phyloP scores from a whole-genome alignment of 371 early-diverging fungal genomes.

The Phascolomyces articulosus region DNA sequence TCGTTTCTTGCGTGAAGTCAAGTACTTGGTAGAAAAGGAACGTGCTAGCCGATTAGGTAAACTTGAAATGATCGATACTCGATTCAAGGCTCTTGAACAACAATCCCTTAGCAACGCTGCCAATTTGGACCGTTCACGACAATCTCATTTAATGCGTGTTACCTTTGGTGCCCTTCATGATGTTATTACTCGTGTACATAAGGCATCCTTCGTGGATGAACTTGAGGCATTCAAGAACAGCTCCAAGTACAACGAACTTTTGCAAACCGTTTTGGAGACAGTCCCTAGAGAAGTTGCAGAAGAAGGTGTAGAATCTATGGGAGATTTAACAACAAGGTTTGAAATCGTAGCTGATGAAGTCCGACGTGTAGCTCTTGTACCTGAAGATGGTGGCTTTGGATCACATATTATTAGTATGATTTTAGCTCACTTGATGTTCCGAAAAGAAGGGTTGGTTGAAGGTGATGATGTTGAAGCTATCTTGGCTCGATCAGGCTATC shows the following conservation, averaged over 20 bases:
- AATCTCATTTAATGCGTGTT: conserved; percentile 51
- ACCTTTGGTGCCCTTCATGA: conserved; percentile 54
- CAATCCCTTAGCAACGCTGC: conserved; percentile 60
- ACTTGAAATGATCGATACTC: conserved; percentile 76
- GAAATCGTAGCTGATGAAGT: conserved; percentile 65
- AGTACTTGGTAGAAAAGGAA: conserved; percentile 82
- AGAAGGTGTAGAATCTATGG: conserved; percentile 68
- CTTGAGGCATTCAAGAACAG: conserved; percentile 62
- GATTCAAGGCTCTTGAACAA: conserved; percentile 73
- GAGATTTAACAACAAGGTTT: conserved; percentile 76
- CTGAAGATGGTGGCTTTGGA: conserved; percentile 84
- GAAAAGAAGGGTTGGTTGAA: conserved; percentile 80
- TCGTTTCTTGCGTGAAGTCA: conserved; percentile 69
- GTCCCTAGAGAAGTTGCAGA: conserved; percentile 59
- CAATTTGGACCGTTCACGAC: conserved; percentile 49
- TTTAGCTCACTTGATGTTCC: conserved; percentile 77
- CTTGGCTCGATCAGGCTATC: conserved; percentile 75
- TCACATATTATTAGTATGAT: conserved; percentile 73
- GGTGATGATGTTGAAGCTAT: conserved; percentile 87
- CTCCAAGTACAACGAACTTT: conserved; percentile 50
- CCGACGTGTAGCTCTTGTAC: conserved; percentile 79
- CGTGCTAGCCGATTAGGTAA: conserved; percentile 84
- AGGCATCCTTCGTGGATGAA: conserved; percentile 70
- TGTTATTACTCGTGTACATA: conserved; percentile 31
- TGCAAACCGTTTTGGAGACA: conserved; percentile 60